A percentile compares a stretch with the other conserved stretches of the same genome.
Conservation (phyloP, 371 early-diverging fungal genomes). For the Mucor velutinosus region DNA sequence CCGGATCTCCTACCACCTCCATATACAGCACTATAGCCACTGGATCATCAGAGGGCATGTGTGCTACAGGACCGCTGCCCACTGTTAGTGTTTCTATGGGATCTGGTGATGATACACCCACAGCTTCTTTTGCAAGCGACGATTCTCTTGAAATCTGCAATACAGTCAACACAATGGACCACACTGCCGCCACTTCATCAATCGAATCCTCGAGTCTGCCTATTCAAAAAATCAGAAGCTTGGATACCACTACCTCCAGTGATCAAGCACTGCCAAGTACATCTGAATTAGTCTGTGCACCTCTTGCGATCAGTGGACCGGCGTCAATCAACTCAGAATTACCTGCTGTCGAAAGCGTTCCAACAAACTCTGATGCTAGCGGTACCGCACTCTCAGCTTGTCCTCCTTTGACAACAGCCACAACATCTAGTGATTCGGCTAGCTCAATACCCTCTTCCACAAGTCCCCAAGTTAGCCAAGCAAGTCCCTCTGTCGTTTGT, state of each 20-base stretch:
- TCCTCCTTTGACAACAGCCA: neutral
- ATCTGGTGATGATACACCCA: neutral
- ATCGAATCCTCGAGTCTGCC: too few relatives aligned
- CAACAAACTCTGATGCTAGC: too few relatives aligned
- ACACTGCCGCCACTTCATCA: neutral
- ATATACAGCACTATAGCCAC: neutral
- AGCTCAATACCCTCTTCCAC: neutral
- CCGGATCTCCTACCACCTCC: neutral
- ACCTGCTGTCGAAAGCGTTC: too few relatives aligned
- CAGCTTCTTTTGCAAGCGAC: neutral
- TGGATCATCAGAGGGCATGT: neutral
- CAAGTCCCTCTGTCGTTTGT: neutral
- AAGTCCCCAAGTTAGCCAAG: neutral
- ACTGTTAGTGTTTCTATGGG: neutral
- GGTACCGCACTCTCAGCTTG: neutral
- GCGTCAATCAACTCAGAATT: too few relatives aligned
- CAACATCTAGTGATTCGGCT: neutral
- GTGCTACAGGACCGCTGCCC: neutral
- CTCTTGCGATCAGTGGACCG: too few relatives aligned
- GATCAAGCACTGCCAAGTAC: too few relatives aligned
- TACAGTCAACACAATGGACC: neutral
- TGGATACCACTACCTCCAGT: too few relatives aligned
- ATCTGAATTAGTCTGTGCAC: too few relatives aligned
- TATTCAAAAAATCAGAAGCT: too few relatives aligned
- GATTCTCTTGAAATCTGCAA: neutral